Percentiles rank a stretch among this genome's conserved stretches.
phyloP scores from a whole-genome alignment of 108 stramenopile genomes.

The Chaetoceros muelleri region DNA sequence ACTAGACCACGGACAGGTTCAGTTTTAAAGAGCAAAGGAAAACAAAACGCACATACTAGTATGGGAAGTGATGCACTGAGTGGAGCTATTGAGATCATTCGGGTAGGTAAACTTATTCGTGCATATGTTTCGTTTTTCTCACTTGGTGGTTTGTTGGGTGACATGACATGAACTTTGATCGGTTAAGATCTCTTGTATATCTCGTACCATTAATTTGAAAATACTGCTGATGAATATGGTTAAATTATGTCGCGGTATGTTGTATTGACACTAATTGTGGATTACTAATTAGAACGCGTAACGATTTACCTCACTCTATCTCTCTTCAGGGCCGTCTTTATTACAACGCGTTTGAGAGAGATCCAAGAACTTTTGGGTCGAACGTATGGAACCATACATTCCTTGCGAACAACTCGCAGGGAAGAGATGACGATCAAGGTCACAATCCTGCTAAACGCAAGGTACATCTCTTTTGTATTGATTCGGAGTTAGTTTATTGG shows the following conservation, averaged over 20 bases:
- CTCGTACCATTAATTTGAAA: no score
- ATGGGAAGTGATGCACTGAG: background rate
- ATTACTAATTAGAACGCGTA: no score
- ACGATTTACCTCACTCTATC: background rate
- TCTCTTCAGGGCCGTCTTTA: background rate
- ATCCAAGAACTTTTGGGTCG: background rate
- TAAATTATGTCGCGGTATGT: no score
- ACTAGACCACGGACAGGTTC: background rate
- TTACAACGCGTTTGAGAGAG: background rate
- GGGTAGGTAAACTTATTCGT: background rate
- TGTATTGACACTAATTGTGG: no score
- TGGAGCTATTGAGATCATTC: background rate
- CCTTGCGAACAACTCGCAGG: background rate
- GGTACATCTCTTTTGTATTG: constrained; percentile 81
- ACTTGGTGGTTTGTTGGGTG: no score
- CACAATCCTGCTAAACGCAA: background rate
- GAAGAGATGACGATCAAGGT: background rate
- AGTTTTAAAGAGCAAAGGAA: background rate
- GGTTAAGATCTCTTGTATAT: background rate
- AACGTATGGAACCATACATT: background rate
- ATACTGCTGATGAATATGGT: no score
- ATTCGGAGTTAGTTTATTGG: constrained; percentile 93
- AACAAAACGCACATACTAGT: background rate
- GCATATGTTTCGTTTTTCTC: no score
- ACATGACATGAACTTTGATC: background rate